Percentiles rank a stretch among this genome's conserved stretches.
Conservation (phyloP, 2,329 filamentous ascomycete species). For the Trichophyton schoenleinii region DNA sequence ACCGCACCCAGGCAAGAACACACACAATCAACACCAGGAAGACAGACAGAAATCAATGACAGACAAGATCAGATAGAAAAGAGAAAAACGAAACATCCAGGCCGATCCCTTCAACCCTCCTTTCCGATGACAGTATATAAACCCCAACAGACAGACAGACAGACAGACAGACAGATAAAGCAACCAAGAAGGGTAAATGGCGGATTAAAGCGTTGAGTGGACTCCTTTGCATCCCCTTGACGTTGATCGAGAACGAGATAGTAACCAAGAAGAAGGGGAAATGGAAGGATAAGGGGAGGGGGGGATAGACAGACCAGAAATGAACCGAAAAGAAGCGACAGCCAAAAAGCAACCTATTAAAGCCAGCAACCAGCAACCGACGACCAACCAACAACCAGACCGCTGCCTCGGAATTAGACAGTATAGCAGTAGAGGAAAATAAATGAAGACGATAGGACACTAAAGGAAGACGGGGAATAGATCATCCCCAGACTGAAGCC, state of each 20-base stretch:
- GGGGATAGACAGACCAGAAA: not conserved
- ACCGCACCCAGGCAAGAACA: not conserved
- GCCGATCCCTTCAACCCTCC: constrained; percentile 2
- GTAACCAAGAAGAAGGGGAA: not conserved
- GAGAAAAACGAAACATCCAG: not conserved
- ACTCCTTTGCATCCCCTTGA: not conserved
- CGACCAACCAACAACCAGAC: too few relatives aligned
- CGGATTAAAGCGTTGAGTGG: not conserved
- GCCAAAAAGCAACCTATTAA: not conserved
- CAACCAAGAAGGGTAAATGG: not conserved
- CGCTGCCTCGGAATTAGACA: too few relatives aligned
- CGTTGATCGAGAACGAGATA: not conserved
- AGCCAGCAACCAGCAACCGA: not conserved
- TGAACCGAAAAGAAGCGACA: not conserved
- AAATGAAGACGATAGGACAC: not conserved
- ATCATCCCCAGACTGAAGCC: constrained; percentile 84
- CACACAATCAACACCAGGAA: not conserved
- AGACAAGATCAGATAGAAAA: not conserved
- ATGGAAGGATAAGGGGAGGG: not conserved
- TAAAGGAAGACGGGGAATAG: not conserved
- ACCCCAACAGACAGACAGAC: not conserved
- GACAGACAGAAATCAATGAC: not conserved
- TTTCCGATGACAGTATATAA: not conserved
- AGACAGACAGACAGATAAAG: too few relatives aligned
- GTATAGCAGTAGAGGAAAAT: not conserved